Evolutionary conservation across 1,284 basidiomycete species (phyloP).

Genomic region (Anthracocystis panici-leucophaei): DNA sequence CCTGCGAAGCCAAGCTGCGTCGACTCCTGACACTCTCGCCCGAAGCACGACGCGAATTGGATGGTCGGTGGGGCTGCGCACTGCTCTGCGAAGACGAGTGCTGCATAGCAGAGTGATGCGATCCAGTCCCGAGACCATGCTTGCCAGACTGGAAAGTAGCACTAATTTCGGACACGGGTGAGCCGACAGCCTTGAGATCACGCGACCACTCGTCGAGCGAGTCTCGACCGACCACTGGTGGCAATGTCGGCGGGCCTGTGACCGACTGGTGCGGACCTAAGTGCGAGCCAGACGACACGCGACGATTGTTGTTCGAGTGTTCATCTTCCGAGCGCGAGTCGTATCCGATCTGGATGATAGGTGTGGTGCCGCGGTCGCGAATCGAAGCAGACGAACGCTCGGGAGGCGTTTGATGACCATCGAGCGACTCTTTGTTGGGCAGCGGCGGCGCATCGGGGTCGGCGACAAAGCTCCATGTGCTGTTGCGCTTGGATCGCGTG

Average conservation of each 20-base stretch:
- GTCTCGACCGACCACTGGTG: constrained; percentile 52
- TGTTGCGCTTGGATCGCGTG: constrained; percentile 61
- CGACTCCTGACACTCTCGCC: constrained; percentile 58
- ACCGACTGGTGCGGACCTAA: constrained; percentile 16
- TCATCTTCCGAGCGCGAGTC: constrained; percentile 41
- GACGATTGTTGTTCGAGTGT: constrained; percentile 17
- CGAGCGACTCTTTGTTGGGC: constrained; percentile 54
- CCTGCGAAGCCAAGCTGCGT: constrained; percentile 54
- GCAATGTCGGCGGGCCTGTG: constrained; percentile 49
- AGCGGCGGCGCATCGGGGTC: constrained; percentile 57
- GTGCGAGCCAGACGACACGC: constrained; percentile 4
- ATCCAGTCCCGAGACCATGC: constrained; percentile 7
- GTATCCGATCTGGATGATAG: constrained; percentile 54
- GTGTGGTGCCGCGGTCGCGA: constrained; percentile 24
- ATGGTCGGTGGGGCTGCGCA: constrained; percentile 24
- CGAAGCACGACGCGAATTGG: constrained; percentile 51
- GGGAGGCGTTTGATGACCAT: constrained; percentile 14
- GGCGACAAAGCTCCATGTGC: constrained; percentile 63
- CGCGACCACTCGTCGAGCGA: constrained; percentile 63
- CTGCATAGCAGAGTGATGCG: constrained; percentile 17
- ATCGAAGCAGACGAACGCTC: constrained; percentile 30
- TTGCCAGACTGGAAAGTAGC: constrained; percentile 24
- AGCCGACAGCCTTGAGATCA: constrained; percentile 53
- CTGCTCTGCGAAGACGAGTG: constrained; percentile 28
- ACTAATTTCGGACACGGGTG: constrained; percentile 36